Conservation (phyloP, 495 filamentous ascomycete species). For the Pyronema domesticum region DNA sequence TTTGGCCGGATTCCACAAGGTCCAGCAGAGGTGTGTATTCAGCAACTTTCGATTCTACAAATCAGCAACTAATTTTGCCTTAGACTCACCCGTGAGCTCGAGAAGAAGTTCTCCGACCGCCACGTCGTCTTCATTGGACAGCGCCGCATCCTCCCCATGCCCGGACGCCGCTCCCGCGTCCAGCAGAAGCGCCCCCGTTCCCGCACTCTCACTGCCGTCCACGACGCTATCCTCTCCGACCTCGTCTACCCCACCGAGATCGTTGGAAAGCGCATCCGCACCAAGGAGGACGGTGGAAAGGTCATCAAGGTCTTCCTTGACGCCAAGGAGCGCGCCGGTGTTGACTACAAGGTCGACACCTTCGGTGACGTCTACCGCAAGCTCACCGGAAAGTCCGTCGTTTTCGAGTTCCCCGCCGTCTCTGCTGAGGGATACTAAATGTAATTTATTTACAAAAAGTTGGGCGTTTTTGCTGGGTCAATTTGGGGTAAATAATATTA, state of each 20-base stretch:
- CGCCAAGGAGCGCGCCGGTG: constrained; percentile 97
- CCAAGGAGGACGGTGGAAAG: constrained; percentile 94
- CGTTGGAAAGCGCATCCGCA: constrained; percentile 91
- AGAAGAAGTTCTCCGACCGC: constrained; percentile 99
- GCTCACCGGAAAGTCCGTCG: constrained; percentile 80
- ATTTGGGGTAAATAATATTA: no score
- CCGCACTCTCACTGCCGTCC: constrained; percentile 90
- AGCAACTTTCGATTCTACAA: neutral
- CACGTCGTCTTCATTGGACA: constrained; percentile 97
- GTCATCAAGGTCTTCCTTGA: constrained; percentile 93
- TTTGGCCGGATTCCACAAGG: constrained; percentile 86
- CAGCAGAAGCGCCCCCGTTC: constrained; percentile 97
- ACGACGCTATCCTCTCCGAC: constrained; percentile 88
- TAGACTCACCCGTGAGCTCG: constrained; percentile 97
- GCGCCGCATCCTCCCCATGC: constrained; percentile 93
- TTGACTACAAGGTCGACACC: constrained; percentile 96
- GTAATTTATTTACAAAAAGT: neutral
- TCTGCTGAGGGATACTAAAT: constrained; percentile 58
- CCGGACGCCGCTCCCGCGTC: constrained; percentile 91
- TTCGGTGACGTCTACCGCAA: constrained; percentile 97
- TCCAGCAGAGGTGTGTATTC: constrained; percentile 81
- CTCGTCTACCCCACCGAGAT: constrained; percentile 99
- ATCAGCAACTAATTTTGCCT: constrained; percentile 5
- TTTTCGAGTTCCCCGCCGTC: constrained; percentile 88
- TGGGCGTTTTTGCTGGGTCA: no score